Base-by-base conservation (phyloP, 177 flowering plant species). In the Tripterygium wilfordii region DNA sequence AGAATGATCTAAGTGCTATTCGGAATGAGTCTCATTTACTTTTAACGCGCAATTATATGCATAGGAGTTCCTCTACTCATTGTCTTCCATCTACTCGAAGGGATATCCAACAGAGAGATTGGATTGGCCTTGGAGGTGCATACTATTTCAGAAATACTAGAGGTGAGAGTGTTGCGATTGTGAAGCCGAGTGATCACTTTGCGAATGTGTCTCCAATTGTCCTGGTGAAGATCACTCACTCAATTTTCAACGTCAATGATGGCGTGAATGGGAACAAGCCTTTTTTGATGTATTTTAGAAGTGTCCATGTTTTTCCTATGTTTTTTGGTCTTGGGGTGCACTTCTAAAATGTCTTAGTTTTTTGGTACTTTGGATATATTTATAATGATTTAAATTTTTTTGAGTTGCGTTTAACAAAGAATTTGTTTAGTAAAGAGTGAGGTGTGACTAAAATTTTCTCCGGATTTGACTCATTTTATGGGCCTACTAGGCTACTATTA, bases 141-240 rank as follows among this genome's bases (percentile, higher is more conserved):
- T 82, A 82, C 55, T 82, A 75, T 58, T 82, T 82, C 39, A 70
- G 78, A 44, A 79, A 82, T 23, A 36, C 47, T 37, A 46, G 53
- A 48, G 85, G 83, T 45, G 80, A 79, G 59, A 62, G 61, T 67
- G 79, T 82, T 30, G 85, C 88, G 9, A 82, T 82, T 59, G 85
- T 82, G 64, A 82, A 82, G 61, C 89, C 89, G 25, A 79, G 68
- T 51, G 77, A 58, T 25, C 76, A 76, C 46, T 87, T 77, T 65
- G 89, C 90, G 4, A 75, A 74, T 70, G 89, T 82, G 36, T 91
- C 95, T 12, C 72, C 84, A 3, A 86, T 91, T 32, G 79, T 82
- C 16, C 62, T 86, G n/a, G 82, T 83, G 51, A 86, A 83, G 71
- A 69, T 83, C 28, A 78, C 88, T 3, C 95, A 86, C 61, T 75